Percentiles rank a stretch among this genome's conserved stretches.
Conservation (phyloP, 1,284 basidiomycete species). For the Trametes versicolor region DNA sequence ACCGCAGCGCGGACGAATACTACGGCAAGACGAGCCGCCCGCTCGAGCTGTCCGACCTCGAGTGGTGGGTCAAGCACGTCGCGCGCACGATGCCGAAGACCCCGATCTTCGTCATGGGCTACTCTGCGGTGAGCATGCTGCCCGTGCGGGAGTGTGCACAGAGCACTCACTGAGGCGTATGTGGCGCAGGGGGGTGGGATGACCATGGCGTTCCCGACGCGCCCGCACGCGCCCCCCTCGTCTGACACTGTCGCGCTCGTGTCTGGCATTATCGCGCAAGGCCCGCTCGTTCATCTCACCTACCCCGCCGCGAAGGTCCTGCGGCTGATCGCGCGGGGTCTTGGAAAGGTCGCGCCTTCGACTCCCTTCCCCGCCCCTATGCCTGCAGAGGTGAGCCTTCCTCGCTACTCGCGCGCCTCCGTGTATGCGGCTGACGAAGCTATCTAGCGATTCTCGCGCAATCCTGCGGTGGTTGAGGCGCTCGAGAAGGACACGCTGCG, state of each 20-base stretch:
- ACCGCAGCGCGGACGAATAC: slow-evolving; percentile 55
- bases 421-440: not conserved
- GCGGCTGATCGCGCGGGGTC: slow-evolving; percentile 60
- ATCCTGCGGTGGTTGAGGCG: slow-evolving; percentile 62
- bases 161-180: not conserved
- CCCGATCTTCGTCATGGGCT: slow-evolving; percentile 80
- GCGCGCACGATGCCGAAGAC: slow-evolving; percentile 54
- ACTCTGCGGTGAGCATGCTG: slow-evolving; percentile 76
- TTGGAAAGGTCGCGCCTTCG: slow-evolving; percentile 58
- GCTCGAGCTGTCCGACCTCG: slow-evolving; percentile 74
- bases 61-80: slow-evolving; percentile 68
- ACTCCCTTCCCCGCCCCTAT: slow-evolving; percentile 71
- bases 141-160: too few species aligned
- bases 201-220: slow-evolving; percentile 68
- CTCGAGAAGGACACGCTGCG: slow-evolving; percentile 75
- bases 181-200: slow-evolving; percentile 70
- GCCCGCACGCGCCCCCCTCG: slow-evolving; percentile 49
- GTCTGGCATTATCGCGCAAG: slow-evolving; percentile 74
- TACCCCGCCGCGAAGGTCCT: slow-evolving; percentile 62
- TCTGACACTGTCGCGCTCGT: slow-evolving; percentile 56
- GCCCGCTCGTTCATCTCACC: slow-evolving; percentile 72
- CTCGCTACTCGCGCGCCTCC: slow-evolving; percentile 30
- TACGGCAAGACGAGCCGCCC: slow-evolving; percentile 79
- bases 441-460: slow-evolving; percentile 71
- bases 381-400: slow-evolving; percentile 57